Evolutionary conservation across 192 early-diverging fungal genomes (phyloP), one percentile per base, ranked within the genome.

Genomic region (Bifiguratus adelaidae): DNA sequence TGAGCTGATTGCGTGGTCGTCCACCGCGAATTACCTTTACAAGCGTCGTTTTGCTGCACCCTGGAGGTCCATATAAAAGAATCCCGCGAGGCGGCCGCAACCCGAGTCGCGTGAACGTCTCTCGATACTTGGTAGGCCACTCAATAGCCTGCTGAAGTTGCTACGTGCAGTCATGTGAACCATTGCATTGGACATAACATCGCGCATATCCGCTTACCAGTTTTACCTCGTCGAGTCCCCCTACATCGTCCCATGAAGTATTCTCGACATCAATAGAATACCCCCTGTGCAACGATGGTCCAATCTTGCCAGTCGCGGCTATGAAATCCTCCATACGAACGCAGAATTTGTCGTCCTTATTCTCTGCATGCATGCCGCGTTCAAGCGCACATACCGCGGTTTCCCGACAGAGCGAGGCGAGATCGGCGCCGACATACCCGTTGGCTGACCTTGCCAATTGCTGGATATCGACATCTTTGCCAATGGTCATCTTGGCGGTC

Each of bases 21-120:
- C 7, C 40, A 66, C 23, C 30, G 15, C 13, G 19, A 3, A 21
- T 23, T 37, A 77, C 72, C 53, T 82, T 88, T 7, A 88, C 91
- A 4, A 99, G 63, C 0, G 93, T 95, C 0, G 96, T 99, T 57
- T 99, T 99, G 67, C 86, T 89, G 62, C 95, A 99, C 7, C 92
- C 96, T 2, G 96, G 94, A 16, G 96, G 96, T 2, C 96, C 96
- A 59, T 93, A 92, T 6, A 99, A 64, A n/a, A 99, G 61, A 1
- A 99, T 81, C 2, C 96, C 96, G 15, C 85, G 61, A 0, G 91
- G 83, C 0, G 85, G 81, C 27, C 67, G 73, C 23, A 99, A 49
- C 2, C 96, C 92, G 9, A 99, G 62, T 19, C 82, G 63, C 20
- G 37, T 30, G 60, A 88, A 89, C 3, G 80, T 74, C 3, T 71